A percentile compares a stretch with the other conserved stretches of the same genome.
These are phyloP conservation scores for Penicillium sp. DNA, from an alignment of 2,329 filamentous ascomycete species.

Conservation along the genomic window DNA sequence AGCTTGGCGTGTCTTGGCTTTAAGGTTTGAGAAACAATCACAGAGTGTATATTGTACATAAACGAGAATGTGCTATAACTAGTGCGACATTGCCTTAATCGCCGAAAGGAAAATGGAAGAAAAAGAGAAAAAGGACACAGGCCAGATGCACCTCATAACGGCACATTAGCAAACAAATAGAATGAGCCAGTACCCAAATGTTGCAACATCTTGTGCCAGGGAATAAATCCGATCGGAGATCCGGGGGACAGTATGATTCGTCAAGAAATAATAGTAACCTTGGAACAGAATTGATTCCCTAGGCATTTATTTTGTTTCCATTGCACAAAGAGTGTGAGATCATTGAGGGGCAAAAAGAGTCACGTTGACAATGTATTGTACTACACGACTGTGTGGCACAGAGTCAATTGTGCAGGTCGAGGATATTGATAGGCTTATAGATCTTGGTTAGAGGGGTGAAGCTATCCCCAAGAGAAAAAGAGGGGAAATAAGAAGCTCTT, in stretches of 20 bases:
- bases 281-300: not conserved
- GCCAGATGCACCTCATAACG: not conserved
- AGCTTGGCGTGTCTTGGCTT: not conserved
- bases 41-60: not conserved
- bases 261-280: not conserved
- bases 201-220: not conserved
- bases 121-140: not conserved
- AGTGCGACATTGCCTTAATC: too few species aligned
- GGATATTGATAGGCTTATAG: not conserved
- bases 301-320: not conserved
- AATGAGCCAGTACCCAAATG: not conserved
- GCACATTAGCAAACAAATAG: not conserved
- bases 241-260: conserved; percentile 18
- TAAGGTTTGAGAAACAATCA: not conserved
- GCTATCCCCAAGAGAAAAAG: not conserved
- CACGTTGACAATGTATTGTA: not conserved
- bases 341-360: not conserved
- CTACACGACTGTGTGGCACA: conserved; percentile 1
- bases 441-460: not conserved
- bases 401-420: not conserved
- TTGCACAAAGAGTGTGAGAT: not conserved
- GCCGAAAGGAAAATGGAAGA: not conserved
- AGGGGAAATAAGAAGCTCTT: not conserved
- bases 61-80: not conserved
- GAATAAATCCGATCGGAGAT: conserved; percentile 12